Percentiles rank a stretch among this genome's conserved stretches.
Evolutionary conservation across 108 stramenopile genomes (phyloP).

Genomic region (Cylindrotheca fusiformis): DNA sequence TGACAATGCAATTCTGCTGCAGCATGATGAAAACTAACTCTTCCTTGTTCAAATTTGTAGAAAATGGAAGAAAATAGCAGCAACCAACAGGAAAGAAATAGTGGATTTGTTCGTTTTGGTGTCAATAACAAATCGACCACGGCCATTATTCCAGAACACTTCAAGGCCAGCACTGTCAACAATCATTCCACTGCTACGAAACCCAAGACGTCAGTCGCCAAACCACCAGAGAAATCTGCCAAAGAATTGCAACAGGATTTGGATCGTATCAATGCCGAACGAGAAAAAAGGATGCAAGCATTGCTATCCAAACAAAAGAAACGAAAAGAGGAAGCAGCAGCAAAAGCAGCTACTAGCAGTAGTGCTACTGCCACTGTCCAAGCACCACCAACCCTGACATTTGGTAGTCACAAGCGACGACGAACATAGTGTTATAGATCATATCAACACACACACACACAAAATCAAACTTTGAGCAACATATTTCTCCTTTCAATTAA

Average conservation of each 20-base stretch:
- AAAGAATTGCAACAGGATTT: constrained; percentile 41
- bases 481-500: too few relatives aligned
- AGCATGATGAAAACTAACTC: too few relatives aligned
- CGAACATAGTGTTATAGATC: too few relatives aligned
- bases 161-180: constrained; percentile 29
- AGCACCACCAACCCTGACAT: constrained; percentile 6
- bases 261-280: constrained; percentile 39
- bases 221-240: constrained; percentile 16
- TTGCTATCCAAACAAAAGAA: constrained; percentile 11
- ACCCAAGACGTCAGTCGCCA: constrained; percentile 22
- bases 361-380: constrained; percentile 6
- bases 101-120: constrained; percentile 18
- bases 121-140: constrained; percentile 27
- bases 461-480: too few relatives aligned
- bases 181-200: constrained; percentile 31
- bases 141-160: constrained; percentile 57
- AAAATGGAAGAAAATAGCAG: constrained; percentile 9
- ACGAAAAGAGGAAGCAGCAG: neutral
- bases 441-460: too few relatives aligned
- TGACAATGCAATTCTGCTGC: neutral
- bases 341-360: neutral
- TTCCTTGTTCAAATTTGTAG: too few relatives aligned
- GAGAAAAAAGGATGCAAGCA: constrained; percentile 25
- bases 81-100: constrained; percentile 3
- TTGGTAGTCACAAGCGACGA: constrained; percentile 2